Base-by-base conservation (phyloP, 192 early-diverging fungal species). In the Diversispora eburnea region DNA sequence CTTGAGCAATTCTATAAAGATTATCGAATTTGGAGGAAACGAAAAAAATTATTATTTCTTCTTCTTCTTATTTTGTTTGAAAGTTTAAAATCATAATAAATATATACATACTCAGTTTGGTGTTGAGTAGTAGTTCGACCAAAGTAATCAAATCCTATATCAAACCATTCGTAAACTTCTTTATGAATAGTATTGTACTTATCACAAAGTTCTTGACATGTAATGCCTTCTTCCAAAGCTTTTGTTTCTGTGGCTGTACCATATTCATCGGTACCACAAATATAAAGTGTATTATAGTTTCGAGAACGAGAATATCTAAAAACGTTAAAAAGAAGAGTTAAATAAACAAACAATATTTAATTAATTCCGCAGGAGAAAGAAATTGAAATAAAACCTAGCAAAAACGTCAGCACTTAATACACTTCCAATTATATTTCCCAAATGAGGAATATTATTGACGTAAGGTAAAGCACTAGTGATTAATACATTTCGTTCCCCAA, bases 391-490 rank as follows among this genome's bases (percentile, higher is more conserved):
- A 67, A 78, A 88, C 83, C 95, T 89, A 39, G 96, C 93, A 85
- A 89, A 98, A 13, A 92, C 93, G 81, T 99, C 98, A n/a, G 95
- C 98, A 81, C 91, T 93, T 67, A 99, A 87, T 4, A 95, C 94
- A 63, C 94, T 97, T n/a, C 98, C 98, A 77, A 99, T 94, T 79
- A 99, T 92, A 86, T 99, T 99, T 72, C 98, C 98, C 77, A 99
- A 86, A 75, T 99, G 98, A 49, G 98, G 98, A 58, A 98, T 89
- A 78, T 99, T 99, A 89, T 99, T 99, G 52, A 96, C 95, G 76
- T 98, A 99, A 13, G 98, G 96, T 70, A 99, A 85, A 7, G 98
- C 98, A 49, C 90, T 92, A 8, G 98, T 99, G 75, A 99, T 91
- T 76, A 99, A 83, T 43, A 99, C 81, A 83, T 99, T 99, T 67